Base-by-base conservation (phyloP, 768 basidiomycete genomes). In the Scleroderma bovista region DNA sequence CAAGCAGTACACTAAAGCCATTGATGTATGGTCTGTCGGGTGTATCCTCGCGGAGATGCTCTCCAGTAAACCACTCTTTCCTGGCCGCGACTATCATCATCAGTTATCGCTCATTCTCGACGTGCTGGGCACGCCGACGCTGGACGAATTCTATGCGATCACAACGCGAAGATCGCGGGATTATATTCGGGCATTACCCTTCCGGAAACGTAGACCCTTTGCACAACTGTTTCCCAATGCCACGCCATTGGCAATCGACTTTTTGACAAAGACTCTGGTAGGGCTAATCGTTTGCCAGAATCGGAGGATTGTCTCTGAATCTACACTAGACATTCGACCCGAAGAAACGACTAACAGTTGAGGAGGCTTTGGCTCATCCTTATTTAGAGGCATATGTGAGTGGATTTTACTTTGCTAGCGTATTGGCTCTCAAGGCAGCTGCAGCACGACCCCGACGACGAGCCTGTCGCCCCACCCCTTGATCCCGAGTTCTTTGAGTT, bases 121-220 rank as follows among this genome's bases (percentile, higher is more conserved):
- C 59, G 90, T 97, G 26, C 83, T 99, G 40, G 96, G 96, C 20
- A 98, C 96, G 29, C 96, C 96, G 2, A 91, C 93, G 2, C 75
- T 98, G 48, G 96, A 99, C 57, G 96, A 98, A 62, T 98, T 97
- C 70, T 93, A 97, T 71, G 91, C 91, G 34, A 98, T 99, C 63
- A 93, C 90, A 15, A 91, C 92, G 10, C 79, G 85, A 16, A 74
- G 94, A 47, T 95, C 93, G 44, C 84, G 93, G 40, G 94, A 98
- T 63, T 98, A 98, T 67, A 88, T 98, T 54, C 86, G 94, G 17
- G 89, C 91, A 1, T 71, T 99, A 57, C 95, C 94, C 2, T 96
- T 98, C 80, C 80, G 88, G 55, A 95, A 93, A 72, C 81, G 80
- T 57, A 78, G 79, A 54, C 82, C 90, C 24, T 93, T 99, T 60